A percentile compares a stretch with the other conserved stretches of the same genome.
These are phyloP conservation scores for Cadophora malorum DNA, from an alignment of 2,329 filamentous ascomycete genomes.

Conservation along the genomic window DNA sequence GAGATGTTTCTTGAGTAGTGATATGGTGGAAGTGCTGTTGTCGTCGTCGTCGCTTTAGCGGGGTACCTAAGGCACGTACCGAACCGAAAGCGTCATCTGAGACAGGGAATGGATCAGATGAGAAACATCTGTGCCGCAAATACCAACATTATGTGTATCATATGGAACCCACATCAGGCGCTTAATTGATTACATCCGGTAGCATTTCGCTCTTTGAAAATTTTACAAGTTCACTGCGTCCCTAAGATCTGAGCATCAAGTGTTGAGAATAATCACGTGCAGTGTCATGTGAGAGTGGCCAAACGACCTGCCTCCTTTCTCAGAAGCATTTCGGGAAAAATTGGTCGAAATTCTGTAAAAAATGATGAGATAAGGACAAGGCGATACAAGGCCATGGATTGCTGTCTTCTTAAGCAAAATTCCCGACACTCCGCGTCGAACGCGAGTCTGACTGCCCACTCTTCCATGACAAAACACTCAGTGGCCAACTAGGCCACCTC, in stretches of 20 bases:
- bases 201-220: neutral
- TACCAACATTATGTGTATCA: neutral
- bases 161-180: neutral
- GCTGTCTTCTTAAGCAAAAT: neutral
- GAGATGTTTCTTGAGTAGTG: constrained; percentile 4
- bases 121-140: neutral
- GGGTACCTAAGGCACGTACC: constrained; percentile 20
- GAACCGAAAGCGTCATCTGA: constrained; percentile 19
- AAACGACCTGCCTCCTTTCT: neutral
- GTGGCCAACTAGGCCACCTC: constrained; percentile 5
- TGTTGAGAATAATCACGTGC: neutral
- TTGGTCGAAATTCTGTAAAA: neutral
- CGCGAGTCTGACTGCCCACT: constrained; percentile 20
- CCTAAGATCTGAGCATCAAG: neutral
- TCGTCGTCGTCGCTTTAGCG: constrained; percentile 23
- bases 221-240: neutral
- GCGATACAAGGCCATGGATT: constrained; percentile 24
- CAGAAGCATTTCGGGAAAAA: too few relatives aligned
- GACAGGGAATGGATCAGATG: constrained; percentile 20
- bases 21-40: constrained; percentile 17
- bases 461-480: neutral
- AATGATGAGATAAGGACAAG: constrained; percentile 11
- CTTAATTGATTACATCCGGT: neutral
- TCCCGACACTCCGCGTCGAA: constrained; percentile 15
- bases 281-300: neutral